These are phyloP conservation scores for Pisolithus orientalis DNA, from an alignment of 768 basidiomycete genomes.

Conservation along the genomic window DNA sequence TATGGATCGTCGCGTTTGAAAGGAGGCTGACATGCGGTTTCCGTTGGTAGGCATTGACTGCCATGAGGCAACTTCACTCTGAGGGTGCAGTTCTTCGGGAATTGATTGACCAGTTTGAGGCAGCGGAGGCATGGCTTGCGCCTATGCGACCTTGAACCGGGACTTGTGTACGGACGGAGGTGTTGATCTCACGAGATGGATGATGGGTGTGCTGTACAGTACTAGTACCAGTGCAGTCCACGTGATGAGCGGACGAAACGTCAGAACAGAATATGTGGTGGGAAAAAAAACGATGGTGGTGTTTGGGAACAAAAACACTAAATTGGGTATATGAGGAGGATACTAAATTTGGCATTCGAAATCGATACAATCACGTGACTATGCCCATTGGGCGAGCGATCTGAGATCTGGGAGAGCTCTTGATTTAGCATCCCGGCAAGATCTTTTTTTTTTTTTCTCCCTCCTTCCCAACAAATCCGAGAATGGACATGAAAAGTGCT, in stretches of 20 bases:
- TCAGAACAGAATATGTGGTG: neutral
- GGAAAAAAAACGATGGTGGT: neutral
- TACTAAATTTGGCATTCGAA: neutral
- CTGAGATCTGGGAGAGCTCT: conserved; percentile 15
- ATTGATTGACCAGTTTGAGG: conserved; percentile 93
- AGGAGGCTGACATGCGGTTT: conserved; percentile 22
- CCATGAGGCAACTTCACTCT: conserved; percentile 84
- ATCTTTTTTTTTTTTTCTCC: conserved; percentile 1
- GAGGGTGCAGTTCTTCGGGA: conserved; percentile 78
- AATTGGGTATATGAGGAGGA: neutral
- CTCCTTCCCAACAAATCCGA: conserved; percentile 13
- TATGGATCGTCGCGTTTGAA: neutral
- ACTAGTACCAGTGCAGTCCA: no score
- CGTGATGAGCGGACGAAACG: neutral
- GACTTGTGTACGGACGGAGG: neutral
- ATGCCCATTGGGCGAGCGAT: neutral
- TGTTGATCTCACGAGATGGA: no score
- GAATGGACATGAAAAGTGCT: conserved; percentile 11
- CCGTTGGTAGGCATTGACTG: conserved; percentile 61
- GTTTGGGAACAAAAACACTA: neutral
- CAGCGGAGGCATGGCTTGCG: conserved; percentile 88
- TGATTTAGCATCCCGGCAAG: neutral
- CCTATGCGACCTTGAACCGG: conserved; percentile 76
- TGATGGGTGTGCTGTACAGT: no score
- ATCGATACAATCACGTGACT: neutral